These are phyloP conservation scores for Rosellinia necatrix DNA, from an alignment of 2,329 filamentous ascomycete genomes.

Conservation along the genomic window DNA sequence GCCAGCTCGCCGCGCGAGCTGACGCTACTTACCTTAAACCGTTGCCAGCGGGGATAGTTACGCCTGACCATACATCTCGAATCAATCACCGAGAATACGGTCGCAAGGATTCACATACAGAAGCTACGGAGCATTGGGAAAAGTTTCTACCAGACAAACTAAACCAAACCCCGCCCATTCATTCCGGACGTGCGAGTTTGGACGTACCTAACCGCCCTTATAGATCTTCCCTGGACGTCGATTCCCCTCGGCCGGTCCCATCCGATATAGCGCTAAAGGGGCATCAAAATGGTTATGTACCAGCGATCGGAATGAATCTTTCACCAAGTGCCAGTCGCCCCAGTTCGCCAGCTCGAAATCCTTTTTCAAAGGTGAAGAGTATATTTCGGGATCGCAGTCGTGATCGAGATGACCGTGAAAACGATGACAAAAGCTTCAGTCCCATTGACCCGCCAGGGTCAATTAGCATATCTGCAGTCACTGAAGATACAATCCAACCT, in stretches of 20 bases:
- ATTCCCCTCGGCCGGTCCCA: conserved; percentile 54
- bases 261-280: conserved; percentile 53
- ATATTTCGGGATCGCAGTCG: conserved; percentile 60
- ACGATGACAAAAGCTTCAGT: conserved; percentile 42
- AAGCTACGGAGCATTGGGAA: conserved; percentile 27
- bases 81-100: conserved; percentile 20
- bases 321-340: conserved; percentile 67
- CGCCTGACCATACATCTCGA: conserved; percentile 32
- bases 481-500: conserved; percentile 37
- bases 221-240: conserved; percentile 50
- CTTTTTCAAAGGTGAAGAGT: conserved; percentile 59
- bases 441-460: conserved; percentile 36
- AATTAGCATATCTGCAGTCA: conserved; percentile 35
- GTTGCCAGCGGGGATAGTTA: conserved; percentile 39
- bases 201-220: conserved; percentile 51
- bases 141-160: conserved; percentile 25
- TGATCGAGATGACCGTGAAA: conserved; percentile 48
- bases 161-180: conserved; percentile 39
- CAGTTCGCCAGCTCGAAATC: conserved; percentile 66
- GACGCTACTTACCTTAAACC: conserved; percentile 44
- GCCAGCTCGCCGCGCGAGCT: conserved; percentile 34
- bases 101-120: conserved; percentile 30
- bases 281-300: conserved; percentile 56
- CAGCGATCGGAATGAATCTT: conserved; percentile 64
- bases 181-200: conserved; percentile 49